Evolutionary conservation across 2,329 filamentous ascomycete species (phyloP).

Genomic region (Scortechinia acanthostroma): DNA sequence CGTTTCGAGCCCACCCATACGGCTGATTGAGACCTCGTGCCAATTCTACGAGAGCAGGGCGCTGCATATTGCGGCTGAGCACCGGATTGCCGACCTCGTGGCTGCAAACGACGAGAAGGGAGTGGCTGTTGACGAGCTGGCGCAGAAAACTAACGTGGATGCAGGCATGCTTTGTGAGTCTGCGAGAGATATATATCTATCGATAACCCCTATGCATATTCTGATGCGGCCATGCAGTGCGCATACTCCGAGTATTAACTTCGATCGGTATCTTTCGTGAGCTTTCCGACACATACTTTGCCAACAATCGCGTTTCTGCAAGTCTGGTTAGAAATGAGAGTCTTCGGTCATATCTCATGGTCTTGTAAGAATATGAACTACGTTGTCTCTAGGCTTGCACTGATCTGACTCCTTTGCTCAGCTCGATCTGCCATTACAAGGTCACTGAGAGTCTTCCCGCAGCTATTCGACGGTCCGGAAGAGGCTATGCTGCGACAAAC

Average conservation of each 20-base stretch:
- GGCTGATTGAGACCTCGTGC: slow-evolving; percentile 9
- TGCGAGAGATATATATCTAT: too few species aligned
- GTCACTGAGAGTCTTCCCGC: too few species aligned
- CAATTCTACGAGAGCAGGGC: slow-evolving; percentile 9
- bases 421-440: too few species aligned
- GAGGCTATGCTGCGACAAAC: too few species aligned
- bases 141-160: slow-evolving; percentile 6
- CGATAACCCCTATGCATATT: too few species aligned
- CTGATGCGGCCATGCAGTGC: too few species aligned
- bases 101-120: slow-evolving; percentile 7
- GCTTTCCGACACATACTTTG: slow-evolving; percentile 7
- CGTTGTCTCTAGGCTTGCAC: too few species aligned
- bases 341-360: slow-evolving; percentile 9
- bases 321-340: slow-evolving; percentile 8
- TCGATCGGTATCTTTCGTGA: slow-evolving; percentile 11
- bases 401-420: too few species aligned
- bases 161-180: slow-evolving; percentile 1
- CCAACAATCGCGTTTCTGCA: slow-evolving; percentile 11
- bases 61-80: slow-evolving; percentile 10
- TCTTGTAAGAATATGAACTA: too few species aligned
- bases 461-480: too few species aligned
- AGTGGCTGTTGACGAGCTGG: too few species aligned
- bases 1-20: slow-evolving; percentile 8
- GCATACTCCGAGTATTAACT: slow-evolving; percentile 9
- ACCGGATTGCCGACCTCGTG: slow-evolving; percentile 8